Base-by-base conservation (phyloP, 2,329 filamentous ascomycete species). In the Fusarium nanum region DNA sequence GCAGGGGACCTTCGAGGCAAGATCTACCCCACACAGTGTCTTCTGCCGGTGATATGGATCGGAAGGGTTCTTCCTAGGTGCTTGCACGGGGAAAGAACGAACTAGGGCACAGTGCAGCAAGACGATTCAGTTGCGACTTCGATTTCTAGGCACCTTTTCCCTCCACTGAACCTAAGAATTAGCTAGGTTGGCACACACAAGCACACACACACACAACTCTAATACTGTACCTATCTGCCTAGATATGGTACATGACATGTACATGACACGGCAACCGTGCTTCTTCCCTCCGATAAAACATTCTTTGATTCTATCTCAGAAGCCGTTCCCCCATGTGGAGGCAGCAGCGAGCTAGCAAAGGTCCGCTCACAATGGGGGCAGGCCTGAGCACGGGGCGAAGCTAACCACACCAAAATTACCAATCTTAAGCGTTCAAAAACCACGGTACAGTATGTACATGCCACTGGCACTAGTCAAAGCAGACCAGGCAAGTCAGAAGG, bases 291-390 rank as follows among this genome's bases (percentile, higher is more conserved):
- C 47, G 57, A 53, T 61, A 62, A 53, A 41, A 46, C 44, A 60
- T 60, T 63, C 58, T 64, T 27, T 28, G 49, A 18, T 23, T 40
- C 41, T 30, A 58, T 70, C 56, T 60, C 48, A 71, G 67, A 60
- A 63, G 52, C 55, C 57, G 50, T 59, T 73, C 41, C 62, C 55
- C 48, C 56, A 72, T 68, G 66, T 70, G 71, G 71, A 66, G 69
- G 56, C 63, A 64, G 69, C 56, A 68, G 63, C 41, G 42, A 58
- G 61, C 71, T 73, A 75, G 59, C 61, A 63, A 45, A 65, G 54
- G 48, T 56, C 45, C 63, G 63, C 27, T 41, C 55, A 48, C 28
- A 56, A 56, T 63, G 58, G 62, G 53, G 56, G 58, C 52, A 50
- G 61, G 60, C 56, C 60, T 56, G 56, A 60, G 49, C 58, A 63